Evolutionary conservation across 306 rosid genomes (phyloP), one percentile per base, ranked within the genome.

Genomic region (Malus sieversii): DNA sequence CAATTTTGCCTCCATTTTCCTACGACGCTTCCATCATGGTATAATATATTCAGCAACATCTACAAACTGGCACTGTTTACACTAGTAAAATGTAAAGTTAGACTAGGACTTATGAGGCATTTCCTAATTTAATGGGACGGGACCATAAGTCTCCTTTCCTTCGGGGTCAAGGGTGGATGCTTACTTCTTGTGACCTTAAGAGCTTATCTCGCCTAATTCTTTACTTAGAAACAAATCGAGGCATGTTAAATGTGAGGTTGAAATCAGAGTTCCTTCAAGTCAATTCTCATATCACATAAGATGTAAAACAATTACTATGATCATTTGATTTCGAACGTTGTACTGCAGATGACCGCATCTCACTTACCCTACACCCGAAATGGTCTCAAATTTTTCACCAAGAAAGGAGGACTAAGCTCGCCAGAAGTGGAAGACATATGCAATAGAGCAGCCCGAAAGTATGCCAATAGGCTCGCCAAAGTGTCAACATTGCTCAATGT

Each of bases 1-100:
- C 98, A n/a, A 69, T 92, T 51, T 83, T 94, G 86, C 82, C 90
- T 48, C 90, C 93, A n/a, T 94, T 88, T 84, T 18, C 79, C 52
- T 94, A 82, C 25, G 91, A 94, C 61, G 98, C 97, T 86, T 94
- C 98, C 3, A 91, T 94, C 30, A 91, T 91, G 98, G 98, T 94
- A 80, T 16, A 71, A 29, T 58, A 42, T 16, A 30, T 52, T 52
- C 45, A 29, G 16, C 61, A 42, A 19, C 42, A 32, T 58, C 19
- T 42, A 33, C 27, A 58, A 9, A 42, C 3, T 42, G 45, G 45
- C 45, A 8, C 45, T 42, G 45, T 42, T 9, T 42, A 12, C 45
- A 9, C 45, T 42, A 42, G 1, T 42, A 42, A 42, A 42, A 42
- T 9, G 45, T 9, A 5, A 42, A 42, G 3, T 42, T 8, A 42